A percentile compares a stretch with the other conserved stretches of the same genome.
These are phyloP conservation scores for Tolypocladium nubicola DNA, from an alignment of 2,329 filamentous ascomycete species.

Conservation along the genomic window DNA sequence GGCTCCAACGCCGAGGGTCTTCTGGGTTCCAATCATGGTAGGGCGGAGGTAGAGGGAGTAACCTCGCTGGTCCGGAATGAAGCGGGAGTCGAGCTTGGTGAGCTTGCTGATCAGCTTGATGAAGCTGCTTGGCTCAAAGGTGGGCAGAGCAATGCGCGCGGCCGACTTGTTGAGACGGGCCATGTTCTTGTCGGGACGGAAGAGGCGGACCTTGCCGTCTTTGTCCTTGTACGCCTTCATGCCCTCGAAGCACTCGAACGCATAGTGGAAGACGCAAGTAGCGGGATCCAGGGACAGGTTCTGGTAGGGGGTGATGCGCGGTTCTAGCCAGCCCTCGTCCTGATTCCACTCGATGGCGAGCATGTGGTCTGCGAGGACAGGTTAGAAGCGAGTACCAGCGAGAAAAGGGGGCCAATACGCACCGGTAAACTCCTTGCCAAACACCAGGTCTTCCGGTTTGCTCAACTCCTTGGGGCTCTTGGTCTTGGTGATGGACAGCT, in stretches of 20 bases:
- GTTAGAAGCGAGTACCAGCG: not conserved
- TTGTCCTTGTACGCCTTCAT: slow-evolving; percentile 98
- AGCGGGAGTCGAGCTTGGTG: slow-evolving; percentile 71
- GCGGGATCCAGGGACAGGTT: slow-evolving; percentile 94
- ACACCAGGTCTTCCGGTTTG: slow-evolving; percentile 74
- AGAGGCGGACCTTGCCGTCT: slow-evolving; percentile 68
- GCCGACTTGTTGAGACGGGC: slow-evolving; percentile 83
- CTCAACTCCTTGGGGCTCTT: slow-evolving; percentile 62
- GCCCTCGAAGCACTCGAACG: slow-evolving; percentile 95
- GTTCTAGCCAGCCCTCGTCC: slow-evolving; percentile 69
- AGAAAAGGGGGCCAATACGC: not conserved
- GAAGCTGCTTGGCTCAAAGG: slow-evolving; percentile 62
- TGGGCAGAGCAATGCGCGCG: slow-evolving; percentile 84
- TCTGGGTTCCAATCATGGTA: slow-evolving; percentile 94
- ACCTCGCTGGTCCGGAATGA: slow-evolving; percentile 77
- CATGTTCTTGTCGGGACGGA: slow-evolving; percentile 97
- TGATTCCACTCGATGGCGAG: slow-evolving; percentile 89
- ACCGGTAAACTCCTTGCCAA: slow-evolving; percentile 88
- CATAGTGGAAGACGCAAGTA: slow-evolving; percentile 97
- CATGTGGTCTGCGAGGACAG: slow-evolving; percentile 69
- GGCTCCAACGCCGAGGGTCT: slow-evolving; percentile 84
- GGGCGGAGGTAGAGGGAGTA: slow-evolving; percentile 95
- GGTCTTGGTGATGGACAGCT: slow-evolving; percentile 66
- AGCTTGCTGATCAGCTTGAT: slow-evolving; percentile 76
- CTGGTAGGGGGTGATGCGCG: slow-evolving; percentile 85